Conservation (phyloP, 2,329 filamentous ascomycete genomes). For the Graphilbum sp. region DNA sequence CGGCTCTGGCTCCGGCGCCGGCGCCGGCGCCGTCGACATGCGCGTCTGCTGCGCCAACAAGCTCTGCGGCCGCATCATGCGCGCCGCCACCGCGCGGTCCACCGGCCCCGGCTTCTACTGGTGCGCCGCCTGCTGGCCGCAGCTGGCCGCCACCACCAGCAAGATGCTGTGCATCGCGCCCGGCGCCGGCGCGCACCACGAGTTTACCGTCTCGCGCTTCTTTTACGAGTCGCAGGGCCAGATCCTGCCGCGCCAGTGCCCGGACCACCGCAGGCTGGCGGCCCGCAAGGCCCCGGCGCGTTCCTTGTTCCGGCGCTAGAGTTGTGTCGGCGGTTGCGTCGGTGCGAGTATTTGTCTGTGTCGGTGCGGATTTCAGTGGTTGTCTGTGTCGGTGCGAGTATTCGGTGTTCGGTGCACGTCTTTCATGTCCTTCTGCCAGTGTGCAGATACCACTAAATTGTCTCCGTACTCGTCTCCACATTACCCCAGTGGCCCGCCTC, state of each 20-base stretch:
- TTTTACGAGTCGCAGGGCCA: conserved; percentile 19
- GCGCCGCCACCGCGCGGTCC: conserved; percentile 10
- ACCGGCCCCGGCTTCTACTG: conserved; percentile 14
- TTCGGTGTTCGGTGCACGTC: too few species aligned
- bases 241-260: conserved; percentile 11
- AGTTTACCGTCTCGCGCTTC: conserved; percentile 17
- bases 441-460: too few species aligned
- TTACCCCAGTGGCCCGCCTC: too few species aligned
- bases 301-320: too few species aligned
- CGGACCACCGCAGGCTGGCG: conserved; percentile 2
- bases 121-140: conserved; percentile 18
- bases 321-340: too few species aligned
- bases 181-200: conserved; percentile 13
- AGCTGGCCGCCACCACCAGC: conserved; percentile 13
- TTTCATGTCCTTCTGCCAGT: too few species aligned
- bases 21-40: neutral
- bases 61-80: conserved; percentile 19
- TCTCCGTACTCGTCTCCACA: too few species aligned
- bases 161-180: conserved; percentile 12
- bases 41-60: conserved; percentile 22
- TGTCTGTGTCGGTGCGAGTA: too few species aligned
- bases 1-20: neutral
- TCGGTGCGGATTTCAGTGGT: too few species aligned
- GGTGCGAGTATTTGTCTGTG: too few species aligned
- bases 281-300: too few species aligned